These are phyloP conservation scores for Zea mays DNA, from an alignment of 176 grass and related monocot species.

Conservation along the genomic window DNA sequence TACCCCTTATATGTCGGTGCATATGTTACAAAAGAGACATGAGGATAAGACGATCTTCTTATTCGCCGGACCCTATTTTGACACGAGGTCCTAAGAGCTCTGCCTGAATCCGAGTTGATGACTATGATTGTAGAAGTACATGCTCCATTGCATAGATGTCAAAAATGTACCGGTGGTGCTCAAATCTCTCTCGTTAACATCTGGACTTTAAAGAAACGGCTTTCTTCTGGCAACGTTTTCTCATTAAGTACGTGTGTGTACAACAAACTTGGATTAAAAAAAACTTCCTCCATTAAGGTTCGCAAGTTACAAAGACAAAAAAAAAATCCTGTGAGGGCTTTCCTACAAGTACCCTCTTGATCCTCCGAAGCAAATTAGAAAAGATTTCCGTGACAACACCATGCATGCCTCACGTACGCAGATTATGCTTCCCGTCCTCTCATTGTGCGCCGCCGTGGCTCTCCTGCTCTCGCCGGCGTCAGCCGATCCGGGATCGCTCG, in stretches of 20 bases:
- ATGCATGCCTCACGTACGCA: conserved; percentile 11
- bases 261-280: not conserved
- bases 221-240: not conserved
- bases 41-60: too few relatives aligned
- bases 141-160: too few relatives aligned
- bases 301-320: not conserved
- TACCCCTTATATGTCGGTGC: too few relatives aligned
- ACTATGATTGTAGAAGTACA: too few relatives aligned
- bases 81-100: too few relatives aligned
- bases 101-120: too few relatives aligned
- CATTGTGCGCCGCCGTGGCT: conserved; percentile 9
- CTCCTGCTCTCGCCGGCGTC: conserved; percentile 30
- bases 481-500: not conserved
- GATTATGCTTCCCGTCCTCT: not conserved
- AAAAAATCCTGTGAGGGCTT: not conserved
- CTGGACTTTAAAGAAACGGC: not conserved
- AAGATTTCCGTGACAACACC: not conserved
- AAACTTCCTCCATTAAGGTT: not conserved
- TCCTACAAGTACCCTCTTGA: not conserved
- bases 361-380: not conserved
- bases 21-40: too few relatives aligned
- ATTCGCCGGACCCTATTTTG: too few relatives aligned
- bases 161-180: too few relatives aligned
- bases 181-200: not conserved
- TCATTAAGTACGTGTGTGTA: not conserved